Evolutionary conservation across 495 filamentous ascomycete species (phyloP), one percentile per base, ranked within the genome.

Genomic region (Xylaria venustula): DNA sequence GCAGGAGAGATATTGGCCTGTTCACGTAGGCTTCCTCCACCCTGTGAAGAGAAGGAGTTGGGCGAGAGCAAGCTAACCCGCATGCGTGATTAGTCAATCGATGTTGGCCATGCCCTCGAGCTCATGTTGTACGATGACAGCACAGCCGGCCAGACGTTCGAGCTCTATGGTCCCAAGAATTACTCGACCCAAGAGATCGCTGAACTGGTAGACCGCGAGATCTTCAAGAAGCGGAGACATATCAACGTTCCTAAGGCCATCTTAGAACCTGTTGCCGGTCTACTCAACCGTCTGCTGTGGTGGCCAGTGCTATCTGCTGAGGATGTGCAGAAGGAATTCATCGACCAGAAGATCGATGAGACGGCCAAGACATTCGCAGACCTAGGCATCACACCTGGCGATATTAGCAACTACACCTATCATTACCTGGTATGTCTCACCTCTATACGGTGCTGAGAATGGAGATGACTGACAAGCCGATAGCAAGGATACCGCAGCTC

Each of bases 291-390:
- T 66, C 68, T 79, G 44, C 73, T 97, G 17, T 99, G 92, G 92
- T 99, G 91, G 91, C 88, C 86, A 36, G 84, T 87, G 26, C 80
- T 87, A 37, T 91, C 88, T 19, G 84, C 87, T n/a, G 94, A 98
- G 66, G 85, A 95, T 70, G 82, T 99, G 14, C 92, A 97, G 81
- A 82, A 90, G 45, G 92, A 99, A 75, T 97, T 94, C 80, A 85
- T 95, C 65, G 90, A 98, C 74, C 95, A 98, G 75, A 81, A 85
- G 66, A 94, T 99, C 68, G 94, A 99, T 78, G 82, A 83, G 46
- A 87, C 79, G 3, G 93, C 94, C 49, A 98, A 97, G 84, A 97
- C 95, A 6, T 96, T 98, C 83, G 88, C 88, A 76, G 92, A 98
- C 72, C 80, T 99, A 44, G 90, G 85, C 51, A 95, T 99, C 67